Base-by-base conservation (phyloP, 371 early-diverging fungal species). In the Mortierella sp. region DNA sequence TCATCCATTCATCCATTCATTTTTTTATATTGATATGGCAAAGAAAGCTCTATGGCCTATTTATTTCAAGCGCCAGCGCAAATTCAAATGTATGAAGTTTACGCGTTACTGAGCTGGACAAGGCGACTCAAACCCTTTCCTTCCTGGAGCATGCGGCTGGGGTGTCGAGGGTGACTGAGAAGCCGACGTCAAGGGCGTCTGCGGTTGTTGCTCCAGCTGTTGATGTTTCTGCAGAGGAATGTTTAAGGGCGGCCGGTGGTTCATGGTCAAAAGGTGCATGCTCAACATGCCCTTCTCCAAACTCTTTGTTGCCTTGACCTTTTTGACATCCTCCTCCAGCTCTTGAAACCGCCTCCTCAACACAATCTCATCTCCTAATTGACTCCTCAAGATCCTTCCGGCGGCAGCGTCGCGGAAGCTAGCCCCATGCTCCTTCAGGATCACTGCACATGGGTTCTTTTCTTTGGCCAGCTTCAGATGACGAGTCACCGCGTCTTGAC, bases 401-500 rank as follows among this genome's bases (percentile, higher is more conserved):
- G 84, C 80, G 5, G 84, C 80, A 0, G 74, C 84, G 10, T 84
- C 84, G 21, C 75, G 46, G 31, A 80, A 53, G 5, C 64, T 54
- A 21, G 80, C 50, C 5, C 61, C 70, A 6, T 61, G 46, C 16
- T 28, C 69, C 55, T 71, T 75, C 19, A 83, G 44, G 37, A 79
- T 79, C 61, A 76, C 10, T 6, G 76, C 75, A 24, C 83, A 83
- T 0, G 74, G 80, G 31, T 83, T 83, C 71, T 74, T 48, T 28
- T 71, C 80, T 1, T 75, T 69, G 26, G 79, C 46, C 48, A 80
- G 37, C 50, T 77, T 79, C 46, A 80, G 16, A 34, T 84, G 84
- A 9, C 84, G 61, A 0, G 84, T 84, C 55, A 84, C 84, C 1
- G 84, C 84, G 34, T 84, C 84, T 31, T 84, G 84, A 26, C 84